Conservation (phyloP, 495 filamentous ascomycete genomes). For the Lentithecium fluviatile region DNA sequence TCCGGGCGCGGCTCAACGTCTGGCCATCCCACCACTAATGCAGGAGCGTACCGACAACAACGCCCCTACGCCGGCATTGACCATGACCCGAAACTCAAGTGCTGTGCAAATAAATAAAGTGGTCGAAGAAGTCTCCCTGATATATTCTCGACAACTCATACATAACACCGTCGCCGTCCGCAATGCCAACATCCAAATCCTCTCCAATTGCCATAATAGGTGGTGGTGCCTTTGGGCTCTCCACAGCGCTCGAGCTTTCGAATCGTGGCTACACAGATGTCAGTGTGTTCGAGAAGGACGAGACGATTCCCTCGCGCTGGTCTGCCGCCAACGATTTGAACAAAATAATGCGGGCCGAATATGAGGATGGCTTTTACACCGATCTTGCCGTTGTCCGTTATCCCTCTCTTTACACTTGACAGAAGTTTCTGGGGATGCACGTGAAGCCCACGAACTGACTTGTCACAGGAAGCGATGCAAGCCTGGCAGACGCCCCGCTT, state of each 20-base stretch:
- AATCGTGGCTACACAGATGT: slow-evolving; percentile 48
- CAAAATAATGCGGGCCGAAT: slow-evolving; percentile 58
- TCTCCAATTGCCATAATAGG: slow-evolving; percentile 30
- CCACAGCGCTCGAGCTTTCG: slow-evolving; percentile 52
- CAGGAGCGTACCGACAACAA: too few relatives aligned
- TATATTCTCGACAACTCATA: too few relatives aligned
- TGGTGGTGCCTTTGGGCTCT: slow-evolving; percentile 52
- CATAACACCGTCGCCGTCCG: too few relatives aligned
- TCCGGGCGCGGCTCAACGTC: too few relatives aligned
- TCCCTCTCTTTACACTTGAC: not conserved
- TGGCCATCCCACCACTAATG: too few relatives aligned
- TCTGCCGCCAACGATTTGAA: slow-evolving; percentile 56
- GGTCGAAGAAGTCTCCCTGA: too few relatives aligned
- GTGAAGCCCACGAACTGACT: slow-evolving; percentile 29
- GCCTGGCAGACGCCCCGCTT: slow-evolving; percentile 55
- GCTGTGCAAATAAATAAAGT: too few relatives aligned
- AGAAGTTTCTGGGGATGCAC: slow-evolving; percentile 8
- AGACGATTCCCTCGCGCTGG: slow-evolving; percentile 44
- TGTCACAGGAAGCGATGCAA: slow-evolving; percentile 47
- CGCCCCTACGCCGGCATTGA: too few relatives aligned
- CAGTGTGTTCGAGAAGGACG: slow-evolving; percentile 48
- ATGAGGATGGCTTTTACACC: slow-evolving; percentile 56
- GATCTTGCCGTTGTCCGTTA: slow-evolving; percentile 49
- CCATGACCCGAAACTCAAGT: too few relatives aligned
- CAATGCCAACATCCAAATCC: too few relatives aligned